Conservation (phyloP, 75 land plant species). For the Sequoiadendron giganteum region DNA sequence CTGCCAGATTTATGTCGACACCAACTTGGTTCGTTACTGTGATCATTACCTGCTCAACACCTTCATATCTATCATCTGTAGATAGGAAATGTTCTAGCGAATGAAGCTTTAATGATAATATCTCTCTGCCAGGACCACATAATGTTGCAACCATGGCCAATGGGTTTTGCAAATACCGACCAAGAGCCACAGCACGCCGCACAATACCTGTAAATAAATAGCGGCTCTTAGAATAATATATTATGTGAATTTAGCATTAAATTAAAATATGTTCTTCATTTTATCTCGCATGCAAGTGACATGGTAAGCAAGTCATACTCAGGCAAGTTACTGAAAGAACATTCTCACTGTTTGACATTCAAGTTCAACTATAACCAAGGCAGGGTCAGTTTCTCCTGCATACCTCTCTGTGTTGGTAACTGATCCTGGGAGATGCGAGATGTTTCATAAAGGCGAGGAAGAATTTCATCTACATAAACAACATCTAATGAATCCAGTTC, state of each 20-base stretch:
- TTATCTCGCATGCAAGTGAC: background rate
- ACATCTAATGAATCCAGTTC: conserved; percentile 65
- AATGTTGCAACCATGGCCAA: conserved; percentile 89
- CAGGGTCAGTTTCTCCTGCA: background rate
- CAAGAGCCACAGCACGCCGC: conserved; percentile 90
- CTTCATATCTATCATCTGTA: conserved; percentile 81
- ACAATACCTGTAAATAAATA: conserved; percentile 64
- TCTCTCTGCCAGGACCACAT: conserved; percentile 88
- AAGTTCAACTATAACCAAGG: background rate
- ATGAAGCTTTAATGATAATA: conserved; percentile 82
- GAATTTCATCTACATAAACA: conserved; percentile 77
- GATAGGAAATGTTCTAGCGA: conserved; percentile 62
- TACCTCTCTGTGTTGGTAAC: conserved; percentile 80
- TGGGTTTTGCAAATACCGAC: conserved; percentile 93
- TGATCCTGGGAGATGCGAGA: conserved; percentile 90
- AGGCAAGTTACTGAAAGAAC: background rate
- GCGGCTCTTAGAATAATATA: background rate
- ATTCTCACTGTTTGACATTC: background rate
- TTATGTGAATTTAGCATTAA: background rate
- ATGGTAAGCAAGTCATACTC: background rate
- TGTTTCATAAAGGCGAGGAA: conserved; percentile 87
- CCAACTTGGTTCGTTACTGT: conserved; percentile 94
- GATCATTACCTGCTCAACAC: conserved; percentile 86
- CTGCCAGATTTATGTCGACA: conserved; percentile 79
- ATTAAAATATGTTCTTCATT: background rate